Evolutionary conservation across 108 stramenopile genomes (phyloP).

Genomic region (Thalassiosira profunda): DNA sequence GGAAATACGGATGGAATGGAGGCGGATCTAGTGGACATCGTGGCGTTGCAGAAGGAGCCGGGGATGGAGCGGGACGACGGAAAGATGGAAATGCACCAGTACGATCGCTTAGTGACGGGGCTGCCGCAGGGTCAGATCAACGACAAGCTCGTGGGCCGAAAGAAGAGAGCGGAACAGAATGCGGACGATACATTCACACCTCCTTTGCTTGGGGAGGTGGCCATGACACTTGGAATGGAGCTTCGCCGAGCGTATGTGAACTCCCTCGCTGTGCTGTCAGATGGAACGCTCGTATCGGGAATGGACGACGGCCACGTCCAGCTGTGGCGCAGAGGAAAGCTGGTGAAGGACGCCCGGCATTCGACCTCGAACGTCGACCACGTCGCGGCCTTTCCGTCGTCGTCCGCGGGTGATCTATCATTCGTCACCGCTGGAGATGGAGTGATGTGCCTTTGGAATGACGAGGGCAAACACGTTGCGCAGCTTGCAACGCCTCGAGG

Average conservation of each 20-base stretch:
- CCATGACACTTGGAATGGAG: conserved; percentile 67
- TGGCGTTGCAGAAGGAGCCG: conserved; percentile 41
- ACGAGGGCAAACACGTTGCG: conserved; percentile 26
- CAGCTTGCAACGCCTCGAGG: conserved; percentile 27
- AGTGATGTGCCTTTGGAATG: conserved; percentile 40
- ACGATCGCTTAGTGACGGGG: conserved; percentile 57
- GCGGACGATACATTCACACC: background rate
- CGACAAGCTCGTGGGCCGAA: conserved; percentile 20
- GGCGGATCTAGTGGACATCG: conserved; percentile 37
- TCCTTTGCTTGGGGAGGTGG: conserved; percentile 31
- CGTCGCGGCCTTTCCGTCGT: conserved; percentile 32
- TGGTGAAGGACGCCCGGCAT: conserved; percentile 43
- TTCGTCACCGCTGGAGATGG: conserved; percentile 62
- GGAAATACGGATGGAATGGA: conserved; percentile 1
- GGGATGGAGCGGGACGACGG: conserved; percentile 24
- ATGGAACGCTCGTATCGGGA: conserved; percentile 54
- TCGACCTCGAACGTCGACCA: conserved; percentile 31
- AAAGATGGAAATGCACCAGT: conserved; percentile 30
- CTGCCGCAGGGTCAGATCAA: conserved; percentile 62
- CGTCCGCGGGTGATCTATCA: background rate
- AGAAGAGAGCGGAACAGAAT: background rate
- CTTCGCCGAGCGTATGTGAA: conserved; percentile 61
- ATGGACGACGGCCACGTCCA: conserved; percentile 65
- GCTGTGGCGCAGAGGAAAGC: conserved; percentile 47
- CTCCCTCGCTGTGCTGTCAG: conserved; percentile 47